These are phyloP conservation scores for Teratosphaeria destructans DNA, from an alignment of 2,329 filamentous ascomycete genomes.

Conservation along the genomic window DNA sequence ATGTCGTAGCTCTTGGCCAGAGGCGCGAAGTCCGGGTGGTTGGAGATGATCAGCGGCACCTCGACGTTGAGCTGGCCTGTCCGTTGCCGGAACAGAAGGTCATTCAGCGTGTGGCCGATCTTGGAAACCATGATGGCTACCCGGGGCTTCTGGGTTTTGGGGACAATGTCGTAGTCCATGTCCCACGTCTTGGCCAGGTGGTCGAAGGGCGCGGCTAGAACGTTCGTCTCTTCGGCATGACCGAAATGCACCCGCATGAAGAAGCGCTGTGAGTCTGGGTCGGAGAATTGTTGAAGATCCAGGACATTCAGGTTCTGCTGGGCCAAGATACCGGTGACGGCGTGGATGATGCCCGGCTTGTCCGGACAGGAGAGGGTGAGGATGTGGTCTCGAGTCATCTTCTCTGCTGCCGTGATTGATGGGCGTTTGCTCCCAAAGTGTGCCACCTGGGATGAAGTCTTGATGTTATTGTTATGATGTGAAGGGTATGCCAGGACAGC, in stretches of 20 bases:
- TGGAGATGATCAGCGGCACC: conserved; percentile 68
- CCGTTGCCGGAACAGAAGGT: conserved; percentile 69
- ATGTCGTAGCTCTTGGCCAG: conserved; percentile 66
- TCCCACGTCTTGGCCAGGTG: conserved; percentile 52
- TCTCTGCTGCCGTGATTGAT: neutral
- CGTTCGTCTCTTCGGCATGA: conserved; percentile 39
- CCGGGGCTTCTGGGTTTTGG: conserved; percentile 58
- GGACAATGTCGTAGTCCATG: conserved; percentile 63
- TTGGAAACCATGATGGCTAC: conserved; percentile 85
- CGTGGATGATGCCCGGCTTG: conserved; percentile 74
- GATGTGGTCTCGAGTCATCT: conserved; percentile 46
- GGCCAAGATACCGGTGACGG: conserved; percentile 69
- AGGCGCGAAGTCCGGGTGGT: conserved; percentile 62
- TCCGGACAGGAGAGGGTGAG: conserved; percentile 77
- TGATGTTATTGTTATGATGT: neutral
- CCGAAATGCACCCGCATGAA: conserved; percentile 85
- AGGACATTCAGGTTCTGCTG: conserved; percentile 67
- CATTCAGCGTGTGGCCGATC: conserved; percentile 77
- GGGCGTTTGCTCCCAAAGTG: neutral
- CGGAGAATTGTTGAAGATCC: conserved; percentile 76
- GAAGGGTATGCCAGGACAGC: neutral
- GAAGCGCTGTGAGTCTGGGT: conserved; percentile 63
- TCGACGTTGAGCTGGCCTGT: conserved; percentile 65
- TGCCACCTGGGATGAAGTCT: neutral
- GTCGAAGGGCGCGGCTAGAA: conserved; percentile 47